These are phyloP conservation scores for Rubus parviflorus DNA, from an alignment of 306 rosid species.

Conservation along the genomic window DNA sequence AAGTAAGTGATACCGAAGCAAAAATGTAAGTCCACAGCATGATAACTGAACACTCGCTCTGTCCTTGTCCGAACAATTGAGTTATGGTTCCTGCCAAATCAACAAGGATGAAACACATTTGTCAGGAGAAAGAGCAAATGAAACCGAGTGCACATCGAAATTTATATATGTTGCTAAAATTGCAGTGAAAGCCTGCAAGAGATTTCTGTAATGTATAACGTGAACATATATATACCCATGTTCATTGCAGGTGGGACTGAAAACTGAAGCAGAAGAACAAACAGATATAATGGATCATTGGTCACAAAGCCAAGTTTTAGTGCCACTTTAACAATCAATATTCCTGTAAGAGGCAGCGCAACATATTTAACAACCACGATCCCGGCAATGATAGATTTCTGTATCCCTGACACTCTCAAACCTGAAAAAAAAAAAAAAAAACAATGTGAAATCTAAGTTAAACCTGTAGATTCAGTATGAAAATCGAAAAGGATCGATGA, in stretches of 20 bases:
- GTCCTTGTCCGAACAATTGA: conserved; percentile 69
- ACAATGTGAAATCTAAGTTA: neutral
- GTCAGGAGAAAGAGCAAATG: neutral
- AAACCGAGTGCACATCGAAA: neutral
- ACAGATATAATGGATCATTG: conserved; percentile 68
- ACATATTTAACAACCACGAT: conserved; percentile 55
- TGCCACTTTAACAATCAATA: conserved; percentile 55
- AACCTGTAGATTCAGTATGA: too few species aligned
- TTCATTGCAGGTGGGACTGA: conserved; percentile 83
- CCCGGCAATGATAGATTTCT: conserved; percentile 46
- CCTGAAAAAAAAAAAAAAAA: conserved; percentile 38
- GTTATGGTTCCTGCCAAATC: conserved; percentile 55
- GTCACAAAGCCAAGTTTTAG: conserved; percentile 52
- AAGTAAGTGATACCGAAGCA: conserved; percentile 47
- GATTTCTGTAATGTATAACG: neutral
- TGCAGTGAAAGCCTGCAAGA: neutral
- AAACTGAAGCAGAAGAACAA: conserved; percentile 80
- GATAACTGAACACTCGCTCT: conserved; percentile 67
- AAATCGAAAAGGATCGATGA: neutral
- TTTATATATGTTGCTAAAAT: neutral
- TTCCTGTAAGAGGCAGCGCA: conserved; percentile 54
- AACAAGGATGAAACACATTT: too few species aligned
- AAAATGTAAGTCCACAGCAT: conserved; percentile 64
- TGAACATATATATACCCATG: conserved; percentile 41
- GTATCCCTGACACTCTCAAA: conserved; percentile 49